These are phyloP conservation scores for Penicillium rolfsii DNA, from an alignment of 2,329 filamentous ascomycete genomes.

Conservation along the genomic window DNA sequence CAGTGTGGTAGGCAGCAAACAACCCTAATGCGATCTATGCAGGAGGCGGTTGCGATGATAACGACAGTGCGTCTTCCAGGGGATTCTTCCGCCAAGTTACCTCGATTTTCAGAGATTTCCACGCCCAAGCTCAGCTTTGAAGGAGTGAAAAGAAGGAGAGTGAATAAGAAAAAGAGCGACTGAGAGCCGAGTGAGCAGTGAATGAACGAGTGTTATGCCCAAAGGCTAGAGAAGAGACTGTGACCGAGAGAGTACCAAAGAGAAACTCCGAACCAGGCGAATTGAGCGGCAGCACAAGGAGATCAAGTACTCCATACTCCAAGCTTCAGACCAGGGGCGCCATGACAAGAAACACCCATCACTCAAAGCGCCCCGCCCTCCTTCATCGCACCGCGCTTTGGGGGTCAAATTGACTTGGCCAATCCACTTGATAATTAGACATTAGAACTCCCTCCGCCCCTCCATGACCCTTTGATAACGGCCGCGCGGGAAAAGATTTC, in stretches of 20 bases:
- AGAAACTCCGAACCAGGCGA: conserved; percentile 8
- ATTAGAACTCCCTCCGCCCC: conserved; percentile 14
- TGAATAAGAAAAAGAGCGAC: conserved; percentile 12
- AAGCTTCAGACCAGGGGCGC: conserved; percentile 3
- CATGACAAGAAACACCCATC: conserved; percentile 7
- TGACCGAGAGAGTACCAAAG: not conserved
- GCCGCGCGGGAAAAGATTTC: not conserved
- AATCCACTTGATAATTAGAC: conserved; percentile 26
- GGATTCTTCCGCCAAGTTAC: not conserved
- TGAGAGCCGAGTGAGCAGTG: not conserved
- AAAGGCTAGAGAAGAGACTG: conserved; percentile 11
- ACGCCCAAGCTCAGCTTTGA: conserved; percentile 3
- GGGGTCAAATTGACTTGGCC: conserved; percentile 20
- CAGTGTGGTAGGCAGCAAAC: not conserved
- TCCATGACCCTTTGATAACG: not conserved
- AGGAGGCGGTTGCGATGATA: not conserved
- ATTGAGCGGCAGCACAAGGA: conserved; percentile 12
- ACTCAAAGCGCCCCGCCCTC: conserved; percentile 3
- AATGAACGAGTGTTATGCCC: conserved; percentile 9
- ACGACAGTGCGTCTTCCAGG: not conserved
- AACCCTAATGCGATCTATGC: conserved; percentile 8
- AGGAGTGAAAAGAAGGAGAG: not conserved
- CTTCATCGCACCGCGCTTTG: conserved; percentile 14
- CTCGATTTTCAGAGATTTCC: not conserved
- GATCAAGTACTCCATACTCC: conserved; percentile 21